These are phyloP conservation scores for Colletotrichum endophyticum DNA, from an alignment of 2,329 filamentous ascomycete genomes.

Conservation along the genomic window DNA sequence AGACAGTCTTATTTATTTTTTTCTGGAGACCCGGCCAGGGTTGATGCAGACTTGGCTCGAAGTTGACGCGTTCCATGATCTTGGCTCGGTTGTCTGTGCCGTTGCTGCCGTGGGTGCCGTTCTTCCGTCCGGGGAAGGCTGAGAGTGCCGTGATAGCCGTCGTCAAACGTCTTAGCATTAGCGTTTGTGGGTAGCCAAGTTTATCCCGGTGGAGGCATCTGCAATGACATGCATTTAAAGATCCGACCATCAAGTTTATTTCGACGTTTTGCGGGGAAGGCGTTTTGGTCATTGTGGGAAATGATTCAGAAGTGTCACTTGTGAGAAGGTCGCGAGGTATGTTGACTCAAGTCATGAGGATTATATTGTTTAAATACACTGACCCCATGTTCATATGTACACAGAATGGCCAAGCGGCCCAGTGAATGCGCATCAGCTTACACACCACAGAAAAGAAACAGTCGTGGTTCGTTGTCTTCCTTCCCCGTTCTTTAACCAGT, in stretches of 20 bases:
- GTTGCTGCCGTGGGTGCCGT: conserved; percentile 4
- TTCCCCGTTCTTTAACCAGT: conserved; percentile 4
- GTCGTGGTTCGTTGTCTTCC: not conserved
- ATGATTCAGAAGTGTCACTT: not conserved
- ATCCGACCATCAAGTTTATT: not conserved
- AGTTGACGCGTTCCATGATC: not conserved
- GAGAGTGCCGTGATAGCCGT: conserved; percentile 13
- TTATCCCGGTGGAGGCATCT: not conserved
- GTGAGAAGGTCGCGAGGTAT: not conserved
- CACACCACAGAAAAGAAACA: conserved; percentile 12
- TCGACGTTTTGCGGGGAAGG: not conserved
- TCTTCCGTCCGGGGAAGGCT: not conserved
- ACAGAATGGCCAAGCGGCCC: conserved; percentile 11
- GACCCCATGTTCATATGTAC: conserved; percentile 16
- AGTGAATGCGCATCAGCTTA: conserved; percentile 12
- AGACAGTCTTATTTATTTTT: not conserved
- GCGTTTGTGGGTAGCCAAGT: not conserved
- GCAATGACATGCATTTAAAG: not conserved
- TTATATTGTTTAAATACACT: conserved; percentile 16
- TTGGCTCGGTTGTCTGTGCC: conserved; percentile 17
- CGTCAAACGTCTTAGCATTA: not conserved
- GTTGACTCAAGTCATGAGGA: conserved; percentile 1
- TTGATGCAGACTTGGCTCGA: not conserved
- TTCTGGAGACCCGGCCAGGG: not conserved
- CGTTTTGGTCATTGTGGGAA: not conserved